phyloP scores from a whole-genome alignment of 495 filamentous ascomycete species.

The Talaromyces stipitatus region DNA sequence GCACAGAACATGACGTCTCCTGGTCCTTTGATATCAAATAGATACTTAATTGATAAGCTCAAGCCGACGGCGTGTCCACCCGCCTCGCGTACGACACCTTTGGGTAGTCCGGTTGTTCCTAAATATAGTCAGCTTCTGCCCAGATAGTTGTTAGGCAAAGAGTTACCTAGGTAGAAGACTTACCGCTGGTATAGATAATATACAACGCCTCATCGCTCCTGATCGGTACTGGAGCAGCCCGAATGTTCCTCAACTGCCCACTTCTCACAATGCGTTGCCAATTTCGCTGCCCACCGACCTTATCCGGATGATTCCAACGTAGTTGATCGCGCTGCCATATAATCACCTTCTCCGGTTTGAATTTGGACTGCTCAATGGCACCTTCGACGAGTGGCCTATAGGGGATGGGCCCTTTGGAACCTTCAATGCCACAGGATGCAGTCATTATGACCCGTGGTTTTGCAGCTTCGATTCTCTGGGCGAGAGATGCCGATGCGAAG shows the following conservation, averaged over 20 bases:
- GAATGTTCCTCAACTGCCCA: slow-evolving; percentile 54
- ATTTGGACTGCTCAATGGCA: slow-evolving; percentile 49
- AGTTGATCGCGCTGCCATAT: slow-evolving; percentile 75
- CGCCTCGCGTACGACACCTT: slow-evolving; percentile 78
- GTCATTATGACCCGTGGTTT: slow-evolving; percentile 72
- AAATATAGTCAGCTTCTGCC: background rate
- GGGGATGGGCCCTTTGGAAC: slow-evolving; percentile 61
- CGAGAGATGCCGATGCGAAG: slow-evolving; percentile 72
- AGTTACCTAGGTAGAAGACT: slow-evolving; percentile 7
- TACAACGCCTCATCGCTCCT: slow-evolving; percentile 72
- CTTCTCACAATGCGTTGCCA: slow-evolving; percentile 73
- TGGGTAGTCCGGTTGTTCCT: slow-evolving; percentile 81
- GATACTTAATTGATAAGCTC: slow-evolving; percentile 64
- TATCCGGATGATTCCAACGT: slow-evolving; percentile 60
- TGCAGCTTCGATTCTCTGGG: slow-evolving; percentile 82
- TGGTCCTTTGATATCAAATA: slow-evolving; percentile 73
- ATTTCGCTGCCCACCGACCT: slow-evolving; percentile 58
- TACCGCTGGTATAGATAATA: slow-evolving; percentile 79
- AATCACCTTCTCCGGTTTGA: slow-evolving; percentile 60
- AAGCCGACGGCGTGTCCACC: slow-evolving; percentile 86
- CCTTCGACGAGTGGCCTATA: slow-evolving; percentile 68
- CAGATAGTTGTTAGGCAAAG: background rate
- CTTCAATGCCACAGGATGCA: slow-evolving; percentile 88
- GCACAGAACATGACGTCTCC: slow-evolving; percentile 81
- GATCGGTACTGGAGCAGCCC: slow-evolving; percentile 65